phyloP scores from a whole-genome alignment of 2,329 filamentous ascomycete genomes.

The Colletotrichum sp. region DNA sequence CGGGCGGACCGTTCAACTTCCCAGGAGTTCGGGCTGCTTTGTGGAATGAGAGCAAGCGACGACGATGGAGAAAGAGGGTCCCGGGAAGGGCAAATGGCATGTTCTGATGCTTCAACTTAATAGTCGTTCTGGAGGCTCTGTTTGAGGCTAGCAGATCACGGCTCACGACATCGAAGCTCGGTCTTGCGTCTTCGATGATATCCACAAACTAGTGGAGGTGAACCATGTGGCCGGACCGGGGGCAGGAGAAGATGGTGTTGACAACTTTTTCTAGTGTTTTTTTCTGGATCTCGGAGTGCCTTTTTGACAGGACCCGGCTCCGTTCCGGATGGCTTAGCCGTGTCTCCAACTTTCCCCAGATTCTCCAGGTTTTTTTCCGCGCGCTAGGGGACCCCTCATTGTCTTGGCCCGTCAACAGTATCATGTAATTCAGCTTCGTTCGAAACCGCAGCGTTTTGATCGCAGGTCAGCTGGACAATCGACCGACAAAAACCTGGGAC shows the following conservation, averaged over 20 bases:
- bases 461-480: not conserved
- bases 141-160: slow-evolving; percentile 13
- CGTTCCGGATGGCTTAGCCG: slow-evolving; percentile 7
- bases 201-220: slow-evolving; percentile 21
- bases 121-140: slow-evolving; percentile 8
- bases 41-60: not conserved
- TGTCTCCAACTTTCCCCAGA: slow-evolving; percentile 11
- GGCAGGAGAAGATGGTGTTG: slow-evolving; percentile 14
- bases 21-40: not conserved
- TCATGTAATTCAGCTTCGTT: not conserved
- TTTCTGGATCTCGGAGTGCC: not conserved
- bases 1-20: not conserved
- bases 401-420: not conserved
- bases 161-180: slow-evolving; percentile 19
- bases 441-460: not conserved
- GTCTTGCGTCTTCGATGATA: slow-evolving; percentile 19
- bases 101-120: slow-evolving; percentile 12
- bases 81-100: not conserved
- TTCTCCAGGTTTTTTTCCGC: slow-evolving; percentile 4
- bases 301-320: slow-evolving; percentile 1
- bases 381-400: not conserved
- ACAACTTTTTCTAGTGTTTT: not conserved
- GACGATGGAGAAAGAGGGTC: not conserved
- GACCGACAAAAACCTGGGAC: not conserved
- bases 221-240: slow-evolving; percentile 16